Evolutionary conservation across 2,329 filamentous ascomycete genomes (phyloP).

Genomic region (Arthroderma uncinatum): DNA sequence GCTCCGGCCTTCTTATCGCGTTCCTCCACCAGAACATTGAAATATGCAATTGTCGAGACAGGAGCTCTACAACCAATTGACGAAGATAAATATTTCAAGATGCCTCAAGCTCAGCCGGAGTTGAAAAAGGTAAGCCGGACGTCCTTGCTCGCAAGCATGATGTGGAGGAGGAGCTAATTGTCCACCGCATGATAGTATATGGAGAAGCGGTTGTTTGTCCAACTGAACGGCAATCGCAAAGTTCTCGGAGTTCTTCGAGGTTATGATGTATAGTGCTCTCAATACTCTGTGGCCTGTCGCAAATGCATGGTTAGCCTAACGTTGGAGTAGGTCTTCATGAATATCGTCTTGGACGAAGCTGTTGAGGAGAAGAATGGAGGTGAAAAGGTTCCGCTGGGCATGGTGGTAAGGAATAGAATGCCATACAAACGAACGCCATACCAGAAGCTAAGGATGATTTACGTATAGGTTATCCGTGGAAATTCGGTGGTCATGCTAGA

Average conservation of each 20-base stretch:
- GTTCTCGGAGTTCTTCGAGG: constrained; percentile 88
- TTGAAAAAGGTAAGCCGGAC: constrained; percentile 71
- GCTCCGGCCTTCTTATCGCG: neutral
- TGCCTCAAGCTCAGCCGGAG: constrained; percentile 98
- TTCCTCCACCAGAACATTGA: neutral
- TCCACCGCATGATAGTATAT: constrained; percentile 61
- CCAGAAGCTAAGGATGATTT: neutral
- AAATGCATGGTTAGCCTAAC: neutral
- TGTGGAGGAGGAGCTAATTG: neutral
- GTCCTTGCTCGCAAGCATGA: constrained; percentile 5
- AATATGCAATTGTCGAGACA: neutral
- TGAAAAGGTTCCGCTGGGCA: constrained; percentile 81
- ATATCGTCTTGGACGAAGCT: constrained; percentile 94
- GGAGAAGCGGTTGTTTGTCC: constrained; percentile 96
- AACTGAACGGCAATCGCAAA: constrained; percentile 94
- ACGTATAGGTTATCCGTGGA: constrained; percentile 70
- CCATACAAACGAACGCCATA: neutral
- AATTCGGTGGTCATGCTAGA: constrained; percentile 99
- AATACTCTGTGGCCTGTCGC: neutral
- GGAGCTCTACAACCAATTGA: neutral
- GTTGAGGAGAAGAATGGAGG: constrained; percentile 87
- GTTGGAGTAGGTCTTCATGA: constrained; percentile 71
- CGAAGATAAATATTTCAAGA: constrained; percentile 39
- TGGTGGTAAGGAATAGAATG: constrained; percentile 54
- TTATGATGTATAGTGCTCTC: constrained; percentile 64